These are phyloP conservation scores for Alternaria conjuncta DNA, from an alignment of 2,329 filamentous ascomycete species.

Conservation along the genomic window DNA sequence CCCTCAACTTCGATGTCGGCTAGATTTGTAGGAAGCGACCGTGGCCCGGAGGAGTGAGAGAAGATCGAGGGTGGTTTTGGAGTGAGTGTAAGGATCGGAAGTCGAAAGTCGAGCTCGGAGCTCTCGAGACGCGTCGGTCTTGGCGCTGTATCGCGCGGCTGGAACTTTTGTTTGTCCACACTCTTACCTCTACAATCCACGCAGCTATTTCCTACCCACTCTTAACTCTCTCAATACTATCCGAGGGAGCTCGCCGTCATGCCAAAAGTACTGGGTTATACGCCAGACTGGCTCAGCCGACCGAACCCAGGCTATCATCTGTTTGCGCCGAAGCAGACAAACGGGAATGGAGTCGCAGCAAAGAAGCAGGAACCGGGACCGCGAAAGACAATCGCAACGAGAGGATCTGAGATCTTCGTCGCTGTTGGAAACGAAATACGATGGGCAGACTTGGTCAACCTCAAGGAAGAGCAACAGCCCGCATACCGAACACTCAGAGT, in stretches of 20 bases:
- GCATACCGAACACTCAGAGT: conserved; percentile 67
- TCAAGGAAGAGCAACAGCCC: conserved; percentile 66
- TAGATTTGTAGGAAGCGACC: not conserved
- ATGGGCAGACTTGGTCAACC: conserved; percentile 82
- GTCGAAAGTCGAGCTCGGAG: conserved; percentile 18
- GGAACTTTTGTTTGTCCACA: conserved; percentile 22
- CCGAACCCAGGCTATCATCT: conserved; percentile 78
- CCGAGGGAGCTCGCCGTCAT: conserved; percentile 56
- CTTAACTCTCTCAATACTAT: not conserved
- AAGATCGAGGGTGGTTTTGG: not conserved
- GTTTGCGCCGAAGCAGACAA: conserved; percentile 65
- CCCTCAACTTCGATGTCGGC: not conserved
- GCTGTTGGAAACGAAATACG: conserved; percentile 88
- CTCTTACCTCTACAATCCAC: conserved; percentile 1
- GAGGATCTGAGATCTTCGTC: conserved; percentile 87
- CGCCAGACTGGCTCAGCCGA: conserved; percentile 83
- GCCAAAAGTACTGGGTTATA: conserved; percentile 86
- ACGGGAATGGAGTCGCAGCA: conserved; percentile 36
- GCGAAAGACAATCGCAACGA: conserved; percentile 72
- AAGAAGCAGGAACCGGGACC: conserved; percentile 48
- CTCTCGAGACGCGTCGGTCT: conserved; percentile 17
- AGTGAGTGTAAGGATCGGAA: not conserved
- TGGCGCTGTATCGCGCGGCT: conserved; percentile 10
- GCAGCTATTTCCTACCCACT: conserved; percentile 8
- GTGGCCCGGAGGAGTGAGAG: not conserved